phyloP scores from a whole-genome alignment of 257 asterid genomes.

The Lavandula angustifolia region DNA sequence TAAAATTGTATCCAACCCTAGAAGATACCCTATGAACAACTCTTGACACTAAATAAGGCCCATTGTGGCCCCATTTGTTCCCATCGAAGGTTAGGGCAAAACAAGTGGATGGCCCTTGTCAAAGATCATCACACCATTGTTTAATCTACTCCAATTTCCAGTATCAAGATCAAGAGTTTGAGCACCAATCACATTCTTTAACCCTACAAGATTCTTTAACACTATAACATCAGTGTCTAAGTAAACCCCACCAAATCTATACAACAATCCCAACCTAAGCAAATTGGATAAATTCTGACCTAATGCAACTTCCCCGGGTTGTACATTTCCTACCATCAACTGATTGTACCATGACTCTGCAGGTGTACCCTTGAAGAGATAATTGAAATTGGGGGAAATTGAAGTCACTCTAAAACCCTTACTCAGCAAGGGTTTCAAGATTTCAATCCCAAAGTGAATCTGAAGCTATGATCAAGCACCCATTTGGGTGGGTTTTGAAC shows the following conservation, averaged over 20 bases:
- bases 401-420: conserved; percentile 63
- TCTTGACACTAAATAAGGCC: conserved; percentile 90
- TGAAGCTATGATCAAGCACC: conserved; percentile 70
- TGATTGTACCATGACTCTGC: conserved; percentile 69
- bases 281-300: conserved; percentile 95
- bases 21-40: conserved; percentile 66
- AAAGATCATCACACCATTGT: conserved; percentile 90
- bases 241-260: conserved; percentile 88
- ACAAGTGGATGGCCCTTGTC: conserved; percentile 76
- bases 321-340: conserved; percentile 58
- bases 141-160: conserved; percentile 76
- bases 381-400: conserved; percentile 66
- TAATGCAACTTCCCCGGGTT: conserved; percentile 71
- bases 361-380: conserved; percentile 63
- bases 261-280: conserved; percentile 74
- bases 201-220: conserved; percentile 48
- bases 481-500: conserved; percentile 67
- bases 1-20: conserved; percentile 62
- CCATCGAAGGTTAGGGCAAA: conserved; percentile 90
- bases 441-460: conserved; percentile 63
- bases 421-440: conserved; percentile 55
- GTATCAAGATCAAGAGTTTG: conserved; percentile 63
- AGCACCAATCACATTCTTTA: conserved; percentile 76
- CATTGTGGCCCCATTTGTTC: conserved; percentile 96
- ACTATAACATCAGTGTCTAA: conserved; percentile 75